Evolutionary conservation across 495 filamentous ascomycete genomes (phyloP), one percentile per base, ranked within the genome.

Genomic region (Penicillium soppii): DNA sequence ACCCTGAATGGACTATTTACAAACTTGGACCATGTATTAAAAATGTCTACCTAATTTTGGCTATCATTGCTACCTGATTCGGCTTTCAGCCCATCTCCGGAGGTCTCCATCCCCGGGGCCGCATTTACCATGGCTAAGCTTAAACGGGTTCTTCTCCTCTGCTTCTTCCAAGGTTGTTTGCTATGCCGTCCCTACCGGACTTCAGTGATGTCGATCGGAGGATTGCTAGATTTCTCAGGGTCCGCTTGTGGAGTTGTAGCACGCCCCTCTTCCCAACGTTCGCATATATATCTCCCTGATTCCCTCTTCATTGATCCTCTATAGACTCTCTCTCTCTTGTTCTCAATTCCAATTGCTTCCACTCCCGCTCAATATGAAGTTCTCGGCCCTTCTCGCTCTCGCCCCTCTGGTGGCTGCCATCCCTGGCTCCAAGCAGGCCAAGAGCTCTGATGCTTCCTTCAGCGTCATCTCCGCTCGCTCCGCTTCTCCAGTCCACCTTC

Each of bases 401-500:
- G 46, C 52, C 41, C 54, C 59, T 40, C 53, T 65, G 45, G 59
- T 53, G 21, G 56, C 62, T 19, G 62, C 62, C 51, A 27, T 63
- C 19, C 53, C 62, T 9, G 49, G 53, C 46, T 50, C 50, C 32
- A 37, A 25, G 32, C 30, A 57, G 43, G 8, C 47, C 23, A 45
- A 61, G 43, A 35, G 43, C 38, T 52, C 51, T 33, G 49, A 58
- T 27, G 45, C 33, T 39, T 16, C 54, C 23, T 68, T 70, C 50
- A 27, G 54, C 29, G 58, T 68, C 30, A 62, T 61, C n/a, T 59
- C 69, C 37, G 59, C 60, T 39, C 68, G 57, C 42, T 72, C 66
- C 40, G 66, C 59, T 51, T 69, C 61, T 16, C 63, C 63, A 21
- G 61, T 71, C 44, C 67, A 73, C 47, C 51, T 65, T 39, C 54